Conservation (phyloP, 23 red algal genomes). For the Cyanidioschyzon merolae region DNA sequence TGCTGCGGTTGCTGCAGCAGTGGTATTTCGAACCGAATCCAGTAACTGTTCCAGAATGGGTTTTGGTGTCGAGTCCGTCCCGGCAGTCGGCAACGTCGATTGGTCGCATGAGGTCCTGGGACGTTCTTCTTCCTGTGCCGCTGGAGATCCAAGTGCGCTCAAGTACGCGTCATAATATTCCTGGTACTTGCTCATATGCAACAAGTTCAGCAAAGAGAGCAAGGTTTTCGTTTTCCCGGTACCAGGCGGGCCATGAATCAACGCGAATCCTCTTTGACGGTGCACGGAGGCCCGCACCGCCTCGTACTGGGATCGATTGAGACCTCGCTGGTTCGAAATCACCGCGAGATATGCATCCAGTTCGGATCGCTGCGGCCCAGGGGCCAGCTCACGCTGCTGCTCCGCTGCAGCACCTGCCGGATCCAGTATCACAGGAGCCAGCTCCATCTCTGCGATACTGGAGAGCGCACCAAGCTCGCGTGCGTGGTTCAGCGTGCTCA, state of each 20-base stretch:
- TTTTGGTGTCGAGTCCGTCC: neutral
- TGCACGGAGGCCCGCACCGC: neutral
- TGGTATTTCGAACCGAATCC: neutral
- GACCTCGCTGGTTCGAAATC: neutral
- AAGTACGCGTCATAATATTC: conserved; percentile 1
- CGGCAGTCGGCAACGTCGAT: too few relatives aligned
- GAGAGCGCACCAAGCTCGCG: neutral
- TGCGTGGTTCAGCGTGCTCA: neutral
- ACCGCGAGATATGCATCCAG: neutral
- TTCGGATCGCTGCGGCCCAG: neutral
- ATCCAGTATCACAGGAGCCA: neutral
- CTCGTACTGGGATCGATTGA: neutral
- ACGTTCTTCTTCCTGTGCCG: neutral
- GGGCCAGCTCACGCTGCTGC: neutral
- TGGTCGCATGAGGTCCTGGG: too few relatives aligned
- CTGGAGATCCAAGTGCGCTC: neutral
- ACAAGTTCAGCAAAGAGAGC: conserved; percentile 43
- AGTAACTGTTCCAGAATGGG: neutral
- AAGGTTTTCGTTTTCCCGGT: conserved; percentile 93
- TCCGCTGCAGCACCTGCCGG: neutral
- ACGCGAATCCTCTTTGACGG: neutral
- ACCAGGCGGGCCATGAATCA: conserved; percentile 53
- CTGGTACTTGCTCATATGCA: conserved; percentile 12
- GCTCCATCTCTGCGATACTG: neutral
- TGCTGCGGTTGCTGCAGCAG: neutral